phyloP scores from a whole-genome alignment of 805 yeast genomes.

The Saturnispora gosingensis region DNA sequence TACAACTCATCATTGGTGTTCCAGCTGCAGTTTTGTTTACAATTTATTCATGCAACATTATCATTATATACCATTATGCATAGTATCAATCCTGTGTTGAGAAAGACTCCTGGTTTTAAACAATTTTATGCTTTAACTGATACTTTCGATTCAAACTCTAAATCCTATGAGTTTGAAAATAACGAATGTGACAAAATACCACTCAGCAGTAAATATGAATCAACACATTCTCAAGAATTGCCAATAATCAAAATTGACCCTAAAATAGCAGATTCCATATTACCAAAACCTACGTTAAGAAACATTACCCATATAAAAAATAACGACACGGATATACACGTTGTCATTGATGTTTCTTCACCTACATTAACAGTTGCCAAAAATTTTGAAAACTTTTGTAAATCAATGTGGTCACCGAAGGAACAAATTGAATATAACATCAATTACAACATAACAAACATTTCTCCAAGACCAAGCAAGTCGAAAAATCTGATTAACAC shows the following conservation, averaged over 20 bases:
- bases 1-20: slow-evolving; percentile 14
- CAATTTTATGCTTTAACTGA: slow-evolving; percentile 6
- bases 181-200: neutral
- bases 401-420: slow-evolving; percentile 22
- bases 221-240: neutral
- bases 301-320: neutral
- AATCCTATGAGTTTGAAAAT: neutral
- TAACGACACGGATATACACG: slow-evolving; percentile 17
- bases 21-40: slow-evolving; percentile 22
- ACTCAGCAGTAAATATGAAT: neutral
- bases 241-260: neutral
- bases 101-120: slow-evolving; percentile 10
- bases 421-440: slow-evolving; percentile 8
- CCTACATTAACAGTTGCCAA: slow-evolving; percentile 30
- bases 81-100: slow-evolving; percentile 21
- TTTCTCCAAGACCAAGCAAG: neutral
- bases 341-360: slow-evolving; percentile 29
- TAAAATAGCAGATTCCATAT: slow-evolving; percentile 2
- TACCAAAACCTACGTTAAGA: slow-evolving; percentile 2
- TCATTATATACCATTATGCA: slow-evolving; percentile 25
- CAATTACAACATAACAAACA: neutral
- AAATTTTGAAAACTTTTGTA: slow-evolving; percentile 32
- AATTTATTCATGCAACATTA: slow-evolving; percentile 22
- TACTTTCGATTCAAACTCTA: neutral
- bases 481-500: neutral